phyloP scores from a whole-genome alignment of 768 basidiomycete species.

The Crepidotus variabilis region DNA sequence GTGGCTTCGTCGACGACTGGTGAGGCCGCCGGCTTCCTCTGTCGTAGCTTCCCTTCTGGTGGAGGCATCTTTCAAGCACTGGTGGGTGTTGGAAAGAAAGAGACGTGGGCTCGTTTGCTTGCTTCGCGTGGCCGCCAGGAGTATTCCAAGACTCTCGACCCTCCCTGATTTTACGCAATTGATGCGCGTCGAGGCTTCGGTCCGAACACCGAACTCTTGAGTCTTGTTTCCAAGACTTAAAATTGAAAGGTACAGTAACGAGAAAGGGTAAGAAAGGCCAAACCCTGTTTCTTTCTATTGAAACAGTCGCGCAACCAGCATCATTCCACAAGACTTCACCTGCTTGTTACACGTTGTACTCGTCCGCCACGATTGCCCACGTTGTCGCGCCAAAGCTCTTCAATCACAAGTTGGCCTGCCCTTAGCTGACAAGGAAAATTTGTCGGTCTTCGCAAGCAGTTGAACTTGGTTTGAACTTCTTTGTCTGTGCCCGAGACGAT shows the following conservation, averaged over 20 bases:
- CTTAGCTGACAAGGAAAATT: not conserved
- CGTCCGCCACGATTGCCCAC: not conserved
- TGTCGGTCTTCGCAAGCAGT: not conserved
- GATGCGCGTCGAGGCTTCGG: not conserved
- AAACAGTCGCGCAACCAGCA: too few relatives aligned
- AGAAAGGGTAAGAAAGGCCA: too few relatives aligned
- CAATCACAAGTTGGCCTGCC: not conserved
- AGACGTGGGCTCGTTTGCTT: conserved; percentile 9
- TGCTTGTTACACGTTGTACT: too few relatives aligned
- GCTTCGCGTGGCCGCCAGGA: not conserved
- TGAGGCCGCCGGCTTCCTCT: conserved; percentile 21
- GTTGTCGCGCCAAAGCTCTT: not conserved
- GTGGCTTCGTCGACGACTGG: conserved; percentile 10
- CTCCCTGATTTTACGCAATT: not conserved
- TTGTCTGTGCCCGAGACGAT: too few relatives aligned
- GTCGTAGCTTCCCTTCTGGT: conserved; percentile 28
- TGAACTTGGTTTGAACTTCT: too few relatives aligned
- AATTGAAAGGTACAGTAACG: too few relatives aligned
- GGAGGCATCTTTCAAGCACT: conserved; percentile 13
- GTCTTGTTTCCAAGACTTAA: too few relatives aligned
- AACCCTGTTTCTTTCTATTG: too few relatives aligned
- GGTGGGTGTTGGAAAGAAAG: conserved; percentile 10
- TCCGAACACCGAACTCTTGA: not conserved
- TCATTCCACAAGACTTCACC: too few relatives aligned
- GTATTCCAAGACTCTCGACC: not conserved